Conservation (phyloP, 306 rosid species). For the Purshia tridentata region DNA sequence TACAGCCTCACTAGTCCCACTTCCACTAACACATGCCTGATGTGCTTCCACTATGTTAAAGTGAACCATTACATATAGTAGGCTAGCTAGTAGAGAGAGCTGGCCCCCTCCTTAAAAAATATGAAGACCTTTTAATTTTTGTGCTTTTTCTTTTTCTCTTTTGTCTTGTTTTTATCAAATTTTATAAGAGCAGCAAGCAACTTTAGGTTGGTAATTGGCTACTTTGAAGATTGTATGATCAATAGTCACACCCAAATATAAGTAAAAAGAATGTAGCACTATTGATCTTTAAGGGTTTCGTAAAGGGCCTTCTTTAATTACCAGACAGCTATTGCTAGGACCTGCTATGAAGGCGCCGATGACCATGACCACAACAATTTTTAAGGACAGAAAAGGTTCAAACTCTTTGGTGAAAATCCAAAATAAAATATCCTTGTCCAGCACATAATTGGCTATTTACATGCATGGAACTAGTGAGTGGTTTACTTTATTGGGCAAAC, state of each 20-base stretch:
- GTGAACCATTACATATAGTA: slow-evolving; percentile 28
- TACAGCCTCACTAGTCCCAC: slow-evolving; percentile 21
- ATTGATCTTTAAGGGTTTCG: slow-evolving; percentile 3
- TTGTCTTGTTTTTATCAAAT: slow-evolving; percentile 25
- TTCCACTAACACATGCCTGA: slow-evolving; percentile 28
- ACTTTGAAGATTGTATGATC: slow-evolving; percentile 20
- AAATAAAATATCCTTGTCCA: neutral
- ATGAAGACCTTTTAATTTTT: slow-evolving; percentile 37
- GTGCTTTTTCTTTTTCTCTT: slow-evolving; percentile 20
- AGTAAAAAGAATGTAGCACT: slow-evolving; percentile 4
- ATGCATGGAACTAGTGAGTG: neutral
- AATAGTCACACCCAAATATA: slow-evolving; percentile 18
- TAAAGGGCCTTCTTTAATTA: slow-evolving; percentile 2
- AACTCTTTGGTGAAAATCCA: neutral
- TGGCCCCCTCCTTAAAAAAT: slow-evolving; percentile 41
- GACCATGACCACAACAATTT: slow-evolving; percentile 8
- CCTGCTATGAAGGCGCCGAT: slow-evolving; percentile 6
- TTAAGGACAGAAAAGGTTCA: neutral
- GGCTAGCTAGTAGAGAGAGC: slow-evolving; percentile 21
- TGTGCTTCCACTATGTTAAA: slow-evolving; percentile 64
- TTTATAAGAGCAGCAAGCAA: slow-evolving; percentile 25
- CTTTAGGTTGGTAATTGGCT: slow-evolving; percentile 35
- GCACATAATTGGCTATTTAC: neutral
- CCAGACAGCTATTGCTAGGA: slow-evolving; percentile 10
- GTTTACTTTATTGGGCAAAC: neutral